These are phyloP conservation scores for Kewa caespitosa DNA, from an alignment of 179 eudicot genomes.

Conservation along the genomic window DNA sequence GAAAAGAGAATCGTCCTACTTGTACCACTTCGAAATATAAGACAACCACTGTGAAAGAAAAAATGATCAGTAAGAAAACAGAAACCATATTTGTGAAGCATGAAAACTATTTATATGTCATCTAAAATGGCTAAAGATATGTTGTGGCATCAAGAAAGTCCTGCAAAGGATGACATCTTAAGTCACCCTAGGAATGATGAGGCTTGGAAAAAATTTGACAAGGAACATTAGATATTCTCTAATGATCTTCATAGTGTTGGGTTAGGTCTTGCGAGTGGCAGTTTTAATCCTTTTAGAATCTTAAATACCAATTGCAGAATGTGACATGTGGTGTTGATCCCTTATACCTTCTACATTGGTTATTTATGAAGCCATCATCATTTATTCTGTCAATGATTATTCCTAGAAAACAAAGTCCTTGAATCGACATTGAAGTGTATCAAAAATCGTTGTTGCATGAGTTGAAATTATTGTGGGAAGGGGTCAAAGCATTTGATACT, in stretches of 20 bases:
- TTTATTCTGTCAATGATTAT: neutral
- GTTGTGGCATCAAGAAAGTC: slow-evolving; percentile 17
- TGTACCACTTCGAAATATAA: neutral
- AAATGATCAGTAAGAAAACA: no score
- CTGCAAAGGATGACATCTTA: slow-evolving; percentile 9
- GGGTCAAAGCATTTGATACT: neutral
- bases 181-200: slow-evolving; percentile 6
- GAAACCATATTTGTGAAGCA: no score
- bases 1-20: neutral
- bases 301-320: neutral
- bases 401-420: neutral
- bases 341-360: neutral
- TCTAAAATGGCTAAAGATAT: neutral
- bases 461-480: neutral
- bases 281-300: neutral
- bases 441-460: neutral
- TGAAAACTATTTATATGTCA: no score
- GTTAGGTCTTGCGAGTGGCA: no score
- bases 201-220: neutral
- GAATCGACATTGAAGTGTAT: slow-evolving; percentile 6
- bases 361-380: neutral
- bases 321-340: neutral
- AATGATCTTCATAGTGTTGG: no score
- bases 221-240: no score
- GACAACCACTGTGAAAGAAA: no score